Evolutionary conservation across 2,329 filamentous ascomycete species (phyloP).

Genomic region (Nemania sp.): DNA sequence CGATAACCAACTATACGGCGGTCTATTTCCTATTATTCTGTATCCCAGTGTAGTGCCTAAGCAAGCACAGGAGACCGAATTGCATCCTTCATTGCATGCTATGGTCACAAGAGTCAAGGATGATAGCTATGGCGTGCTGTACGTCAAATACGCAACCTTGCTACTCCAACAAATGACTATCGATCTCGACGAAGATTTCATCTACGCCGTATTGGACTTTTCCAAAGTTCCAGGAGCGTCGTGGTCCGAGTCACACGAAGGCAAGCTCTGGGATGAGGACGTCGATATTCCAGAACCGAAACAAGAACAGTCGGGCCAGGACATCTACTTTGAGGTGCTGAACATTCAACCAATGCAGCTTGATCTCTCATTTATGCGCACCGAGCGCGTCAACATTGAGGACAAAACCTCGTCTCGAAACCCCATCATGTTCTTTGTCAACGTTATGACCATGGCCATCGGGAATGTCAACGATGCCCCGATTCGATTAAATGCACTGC

Average conservation of each 20-base stretch:
- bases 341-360: constrained; percentile 99
- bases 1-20: constrained; percentile 97
- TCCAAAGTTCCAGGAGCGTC: constrained; percentile 88
- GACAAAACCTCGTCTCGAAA: constrained; percentile 90
- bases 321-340: constrained; percentile 96
- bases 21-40: constrained; percentile 95
- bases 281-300: constrained; percentile 92
- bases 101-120: constrained; percentile 96
- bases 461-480: constrained; percentile 99
- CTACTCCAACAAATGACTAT: constrained; percentile 97
- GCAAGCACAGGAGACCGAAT: constrained; percentile 93
- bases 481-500: constrained; percentile 87
- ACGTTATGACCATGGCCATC: constrained; percentile 98
- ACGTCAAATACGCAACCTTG: constrained; percentile 97
- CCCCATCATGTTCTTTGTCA: constrained; percentile 98
- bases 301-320: constrained; percentile 80
- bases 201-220: constrained; percentile 94
- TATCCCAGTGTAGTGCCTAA: constrained; percentile 98
- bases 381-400: constrained; percentile 93
- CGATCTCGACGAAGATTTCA: constrained; percentile 97
- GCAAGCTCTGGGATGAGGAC: constrained; percentile 84
- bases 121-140: constrained; percentile 95
- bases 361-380: constrained; percentile 94
- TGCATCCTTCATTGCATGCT: constrained; percentile 90
- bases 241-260: constrained; percentile 79